Percentiles rank a stretch among this genome's conserved stretches.
phyloP scores from a whole-genome alignment of 257 asterid genomes.

The Schizonepeta tenuifolia region DNA sequence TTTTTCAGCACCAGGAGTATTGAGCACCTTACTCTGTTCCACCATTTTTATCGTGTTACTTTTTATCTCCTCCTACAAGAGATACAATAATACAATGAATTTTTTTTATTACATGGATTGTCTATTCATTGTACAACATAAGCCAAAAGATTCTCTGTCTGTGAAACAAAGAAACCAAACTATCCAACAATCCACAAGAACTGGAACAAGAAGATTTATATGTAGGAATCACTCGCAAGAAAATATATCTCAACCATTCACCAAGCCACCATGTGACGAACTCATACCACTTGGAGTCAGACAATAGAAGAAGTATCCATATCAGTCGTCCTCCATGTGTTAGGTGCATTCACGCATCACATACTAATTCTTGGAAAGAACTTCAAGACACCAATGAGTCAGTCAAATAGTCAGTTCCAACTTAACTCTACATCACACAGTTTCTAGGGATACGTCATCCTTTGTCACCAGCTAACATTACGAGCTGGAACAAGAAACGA shows the following conservation, averaged over 20 bases:
- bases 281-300: too few relatives aligned
- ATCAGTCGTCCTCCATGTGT: background rate
- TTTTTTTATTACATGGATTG: conserved; percentile 12
- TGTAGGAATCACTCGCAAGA: background rate
- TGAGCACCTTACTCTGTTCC: conserved; percentile 95
- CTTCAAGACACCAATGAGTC: background rate
- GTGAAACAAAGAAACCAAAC: conserved; percentile 15
- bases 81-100: conserved; percentile 8
- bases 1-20: conserved; percentile 93
- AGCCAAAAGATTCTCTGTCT: conserved; percentile 14
- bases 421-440: background rate
- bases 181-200: conserved; percentile 21
- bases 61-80: conserved; percentile 84
- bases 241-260: conserved; percentile 6
- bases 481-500: background rate
- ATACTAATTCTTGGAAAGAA: conserved; percentile 2
- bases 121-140: conserved; percentile 7
- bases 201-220: conserved; percentile 5
- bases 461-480: conserved; percentile 2
- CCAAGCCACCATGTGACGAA: background rate
- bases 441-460: background rate
- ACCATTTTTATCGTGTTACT: conserved; percentile 88
- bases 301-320: background rate
- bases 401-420: background rate
- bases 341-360: background rate